Percentiles rank a stretch among this genome's conserved stretches.
Conservation (phyloP, 2,329 filamentous ascomycete genomes). For the Pseudogymnoascus sp. region DNA sequence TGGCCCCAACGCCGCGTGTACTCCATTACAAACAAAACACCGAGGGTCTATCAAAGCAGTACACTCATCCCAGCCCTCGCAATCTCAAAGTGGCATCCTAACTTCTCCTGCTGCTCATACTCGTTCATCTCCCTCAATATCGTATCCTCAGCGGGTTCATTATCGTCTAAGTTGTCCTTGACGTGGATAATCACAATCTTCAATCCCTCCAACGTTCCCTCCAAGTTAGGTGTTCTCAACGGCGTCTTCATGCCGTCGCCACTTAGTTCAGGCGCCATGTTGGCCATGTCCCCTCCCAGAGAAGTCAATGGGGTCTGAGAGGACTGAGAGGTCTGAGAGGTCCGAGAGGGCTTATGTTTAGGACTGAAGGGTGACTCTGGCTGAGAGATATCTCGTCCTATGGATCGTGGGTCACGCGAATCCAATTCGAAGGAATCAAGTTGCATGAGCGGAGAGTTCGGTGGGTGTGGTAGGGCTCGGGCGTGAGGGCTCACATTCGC, state of each 20-base stretch:
- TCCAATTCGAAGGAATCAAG: background rate
- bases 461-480: conserved; percentile 7
- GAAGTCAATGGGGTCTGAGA: background rate
- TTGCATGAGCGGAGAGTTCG: conserved; percentile 1
- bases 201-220: conserved; percentile 51
- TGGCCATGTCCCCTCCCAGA: background rate
- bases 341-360: background rate
- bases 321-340: background rate
- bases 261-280: background rate
- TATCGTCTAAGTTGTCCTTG: conserved; percentile 76
- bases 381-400: background rate
- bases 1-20: background rate
- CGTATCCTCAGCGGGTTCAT: conserved; percentile 49
- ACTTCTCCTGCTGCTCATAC: conserved; percentile 42
- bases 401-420: background rate
- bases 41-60: background rate
- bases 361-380: background rate
- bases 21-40: background rate
- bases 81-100: conserved; percentile 76
- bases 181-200: conserved; percentile 86
- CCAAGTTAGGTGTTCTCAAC: conserved; percentile 4
- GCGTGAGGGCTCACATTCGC: conserved; percentile 5
- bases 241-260: background rate
- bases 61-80: conserved; percentile 55
- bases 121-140: conserved; percentile 63